Evolutionary conservation across 345 rosid genomes (phyloP), one percentile per base, ranked within the genome.

Genomic region (Dipteronia sinensis): DNA sequence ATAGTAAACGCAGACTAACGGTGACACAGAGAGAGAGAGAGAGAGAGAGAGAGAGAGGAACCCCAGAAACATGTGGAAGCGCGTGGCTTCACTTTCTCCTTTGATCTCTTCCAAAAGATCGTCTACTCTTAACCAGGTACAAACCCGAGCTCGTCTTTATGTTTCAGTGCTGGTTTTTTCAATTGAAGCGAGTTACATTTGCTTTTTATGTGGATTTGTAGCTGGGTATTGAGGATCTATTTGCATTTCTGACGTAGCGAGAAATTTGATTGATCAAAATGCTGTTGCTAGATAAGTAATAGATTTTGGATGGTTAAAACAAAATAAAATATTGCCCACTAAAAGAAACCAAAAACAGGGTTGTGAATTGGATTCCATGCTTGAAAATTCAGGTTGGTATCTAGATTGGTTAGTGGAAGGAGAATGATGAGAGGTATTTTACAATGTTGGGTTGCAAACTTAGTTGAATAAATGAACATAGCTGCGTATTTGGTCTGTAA

Each of bases 11-110:
- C 47, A 44, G 83, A 47, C 19, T 51, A 76, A 38, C 19, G 44
- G 31, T 29, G 77, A 19, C 23, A 53, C 61, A 65, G 75, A 20
- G 67, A 58, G 9, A 74, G 68, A 42, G 34, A 10, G 69, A 55
- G 25, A 55, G 40, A 76, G 19, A 67, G 67, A 15, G 59, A 69
- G 76, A 85, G 74, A 90, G 42, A 1, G 22, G 9, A 73, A 47
- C 31, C 27, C 31, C 47, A 74, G 38, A 64, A 22, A 65, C 11
- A 74, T 95, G 98, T 91, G 92, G 98, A 92, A 91, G 89, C 91
- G 97, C 86, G 85, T 88, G 72, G 83, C 87, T 80, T 83, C 83
- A 68, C 89, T 93, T 80, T 89, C 91, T 82, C 85, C 92, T 25
- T 72, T 76, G 82, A 77, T 88, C 72, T 82, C 82, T 72, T 83